These are phyloP conservation scores for Colletotrichum sp. DNA, from an alignment of 2,329 filamentous ascomycete genomes.

Conservation along the genomic window DNA sequence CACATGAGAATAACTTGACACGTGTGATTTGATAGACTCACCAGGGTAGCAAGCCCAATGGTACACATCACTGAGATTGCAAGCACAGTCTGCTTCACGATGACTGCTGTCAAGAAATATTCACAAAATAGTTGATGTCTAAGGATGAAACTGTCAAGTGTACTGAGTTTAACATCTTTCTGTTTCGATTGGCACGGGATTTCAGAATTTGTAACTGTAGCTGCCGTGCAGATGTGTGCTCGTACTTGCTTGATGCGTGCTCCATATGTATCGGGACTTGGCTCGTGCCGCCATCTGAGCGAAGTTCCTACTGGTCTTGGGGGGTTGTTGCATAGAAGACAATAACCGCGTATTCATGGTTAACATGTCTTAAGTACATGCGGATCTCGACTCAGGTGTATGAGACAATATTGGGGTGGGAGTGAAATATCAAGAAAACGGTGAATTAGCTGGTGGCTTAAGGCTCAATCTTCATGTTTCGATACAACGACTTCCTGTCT, in stretches of 20 bases:
- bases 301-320: not conserved
- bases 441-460: not conserved
- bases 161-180: not conserved
- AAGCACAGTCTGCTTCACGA: not conserved
- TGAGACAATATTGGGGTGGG: not conserved
- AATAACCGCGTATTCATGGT: not conserved
- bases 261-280: not conserved
- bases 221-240: not conserved
- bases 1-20: not conserved
- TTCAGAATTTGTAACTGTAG: not conserved
- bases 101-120: not conserved
- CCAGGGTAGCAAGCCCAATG: not conserved
- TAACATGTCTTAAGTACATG: not conserved
- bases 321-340: not conserved
- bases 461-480: not conserved
- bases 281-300: not conserved
- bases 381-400: not conserved
- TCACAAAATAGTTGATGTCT: not conserved
- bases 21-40: not conserved
- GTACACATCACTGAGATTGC: not conserved
- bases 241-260: not conserved
- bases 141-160: not conserved
- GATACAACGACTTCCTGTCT: not conserved
- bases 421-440: not conserved
- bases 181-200: not conserved